Evolutionary conservation across 306 rosid genomes (phyloP).

Genomic region (Prosopis cineraria): DNA sequence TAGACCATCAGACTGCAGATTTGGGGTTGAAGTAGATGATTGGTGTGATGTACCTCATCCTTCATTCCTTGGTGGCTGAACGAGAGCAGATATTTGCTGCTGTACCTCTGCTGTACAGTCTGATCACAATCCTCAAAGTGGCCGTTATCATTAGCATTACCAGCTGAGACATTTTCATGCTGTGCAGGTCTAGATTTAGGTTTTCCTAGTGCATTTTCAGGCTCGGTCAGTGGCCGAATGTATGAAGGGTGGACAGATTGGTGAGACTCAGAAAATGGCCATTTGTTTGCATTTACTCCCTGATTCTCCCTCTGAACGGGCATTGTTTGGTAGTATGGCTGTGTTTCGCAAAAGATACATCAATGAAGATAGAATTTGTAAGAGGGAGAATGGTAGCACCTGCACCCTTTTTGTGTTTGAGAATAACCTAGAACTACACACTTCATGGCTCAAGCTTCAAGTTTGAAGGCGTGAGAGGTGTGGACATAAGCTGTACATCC

Average conservation of each 20-base stretch:
- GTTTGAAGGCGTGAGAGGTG: neutral
- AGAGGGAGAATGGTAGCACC: neutral
- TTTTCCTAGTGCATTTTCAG: too few species aligned
- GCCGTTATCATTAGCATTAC: neutral
- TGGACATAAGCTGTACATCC: neutral
- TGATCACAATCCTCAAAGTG: neutral
- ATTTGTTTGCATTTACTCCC: too few species aligned
- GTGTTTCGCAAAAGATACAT: neutral
- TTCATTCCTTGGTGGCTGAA: neutral
- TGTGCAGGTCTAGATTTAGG: too few species aligned
- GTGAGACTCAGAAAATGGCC: too few species aligned
- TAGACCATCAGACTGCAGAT: neutral
- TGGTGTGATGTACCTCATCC: neutral
- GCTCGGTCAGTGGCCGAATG: too few species aligned
- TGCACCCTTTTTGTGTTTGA: neutral
- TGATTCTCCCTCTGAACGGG: neutral
- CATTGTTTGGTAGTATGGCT: neutral
- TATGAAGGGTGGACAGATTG: too few species aligned
- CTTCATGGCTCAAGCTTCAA: neutral
- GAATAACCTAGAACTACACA: neutral
- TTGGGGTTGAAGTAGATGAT: neutral
- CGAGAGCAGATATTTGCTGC: too few species aligned
- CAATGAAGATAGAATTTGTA: neutral
- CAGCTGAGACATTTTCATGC: too few species aligned
- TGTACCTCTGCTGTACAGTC: too few species aligned